Conservation (phyloP, 2,329 filamentous ascomycete species). For the Trichoderma cornu-damae region DNA sequence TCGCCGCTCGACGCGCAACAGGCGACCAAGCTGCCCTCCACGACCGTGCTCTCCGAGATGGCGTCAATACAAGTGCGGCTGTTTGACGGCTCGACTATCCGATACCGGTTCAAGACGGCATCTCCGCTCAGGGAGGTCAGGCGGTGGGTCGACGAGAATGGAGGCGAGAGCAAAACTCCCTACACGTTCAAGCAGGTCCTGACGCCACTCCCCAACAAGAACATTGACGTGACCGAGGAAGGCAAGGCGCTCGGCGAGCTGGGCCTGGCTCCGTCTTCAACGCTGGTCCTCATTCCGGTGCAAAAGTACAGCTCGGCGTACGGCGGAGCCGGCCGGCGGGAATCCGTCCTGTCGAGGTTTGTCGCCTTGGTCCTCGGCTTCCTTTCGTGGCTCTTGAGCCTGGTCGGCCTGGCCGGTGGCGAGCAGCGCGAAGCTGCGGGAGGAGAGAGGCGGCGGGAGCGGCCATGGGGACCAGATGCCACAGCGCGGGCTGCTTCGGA, state of each 20-base stretch:
- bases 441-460: neutral
- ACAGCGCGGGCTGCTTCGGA: conserved; percentile 21
- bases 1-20: too few relatives aligned
- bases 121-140: conserved; percentile 65
- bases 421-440: conserved; percentile 14
- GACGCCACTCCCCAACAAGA: conserved; percentile 68
- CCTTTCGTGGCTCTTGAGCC: conserved; percentile 34
- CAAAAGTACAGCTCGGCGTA: conserved; percentile 44
- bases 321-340: conserved; percentile 23
- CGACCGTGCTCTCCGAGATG: conserved; percentile 28
- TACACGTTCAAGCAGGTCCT: conserved; percentile 84
- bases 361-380: conserved; percentile 31
- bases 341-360: conserved; percentile 28
- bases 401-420: conserved; percentile 28
- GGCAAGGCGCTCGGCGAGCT: conserved; percentile 61
- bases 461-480: neutral
- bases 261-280: conserved; percentile 72
- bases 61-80: conserved; percentile 70
- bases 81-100: conserved; percentile 77
- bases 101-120: conserved; percentile 62
- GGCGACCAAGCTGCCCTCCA: conserved; percentile 31
- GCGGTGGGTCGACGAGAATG: conserved; percentile 66
- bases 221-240: conserved; percentile 72
- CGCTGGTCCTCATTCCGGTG: conserved; percentile 73
- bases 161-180: conserved; percentile 53